A percentile compares a stretch with the other conserved stretches of the same genome.
Evolutionary conservation across 164 flowering plant species (phyloP).

Genomic region (Cinnamomum micranthum): DNA sequence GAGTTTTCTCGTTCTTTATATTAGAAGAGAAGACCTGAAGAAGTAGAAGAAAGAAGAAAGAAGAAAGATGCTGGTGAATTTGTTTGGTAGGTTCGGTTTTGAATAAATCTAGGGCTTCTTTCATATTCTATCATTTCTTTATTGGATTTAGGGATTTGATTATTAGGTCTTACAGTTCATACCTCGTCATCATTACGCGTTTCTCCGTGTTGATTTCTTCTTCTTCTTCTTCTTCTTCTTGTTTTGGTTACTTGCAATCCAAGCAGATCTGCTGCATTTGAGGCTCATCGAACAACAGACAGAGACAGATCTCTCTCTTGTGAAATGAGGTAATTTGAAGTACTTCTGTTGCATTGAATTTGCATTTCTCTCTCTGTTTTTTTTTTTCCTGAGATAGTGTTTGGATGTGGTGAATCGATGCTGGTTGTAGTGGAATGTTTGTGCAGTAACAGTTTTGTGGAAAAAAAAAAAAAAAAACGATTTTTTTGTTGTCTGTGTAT

Average conservation of each 20-base stretch:
- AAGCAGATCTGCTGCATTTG: background rate
- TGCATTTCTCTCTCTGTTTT: background rate
- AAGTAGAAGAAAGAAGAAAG: background rate
- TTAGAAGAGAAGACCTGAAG: background rate
- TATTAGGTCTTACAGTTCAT: slow-evolving; percentile 7
- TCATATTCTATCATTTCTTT: background rate
- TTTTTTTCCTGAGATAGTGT: background rate
- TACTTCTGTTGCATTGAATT: background rate
- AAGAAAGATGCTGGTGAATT: background rate
- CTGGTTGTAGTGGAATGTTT: background rate
- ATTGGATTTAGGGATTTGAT: background rate
- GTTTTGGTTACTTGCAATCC: background rate
- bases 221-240: background rate
- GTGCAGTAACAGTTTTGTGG: no score
- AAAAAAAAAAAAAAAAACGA: no score
- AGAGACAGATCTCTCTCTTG: background rate
- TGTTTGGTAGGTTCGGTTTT: background rate
- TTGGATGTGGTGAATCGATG: background rate
- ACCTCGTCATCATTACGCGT: slow-evolving; percentile 10
- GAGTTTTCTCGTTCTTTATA: background rate
- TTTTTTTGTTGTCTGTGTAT: no score
- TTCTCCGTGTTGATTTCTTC: slow-evolving; percentile 8
- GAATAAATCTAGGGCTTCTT: background rate
- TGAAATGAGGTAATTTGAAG: background rate
- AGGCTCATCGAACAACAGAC: background rate